Base-by-base conservation (phyloP, 2,329 filamentous ascomycete genomes). In the Mycosphaerella arachidis region DNA sequence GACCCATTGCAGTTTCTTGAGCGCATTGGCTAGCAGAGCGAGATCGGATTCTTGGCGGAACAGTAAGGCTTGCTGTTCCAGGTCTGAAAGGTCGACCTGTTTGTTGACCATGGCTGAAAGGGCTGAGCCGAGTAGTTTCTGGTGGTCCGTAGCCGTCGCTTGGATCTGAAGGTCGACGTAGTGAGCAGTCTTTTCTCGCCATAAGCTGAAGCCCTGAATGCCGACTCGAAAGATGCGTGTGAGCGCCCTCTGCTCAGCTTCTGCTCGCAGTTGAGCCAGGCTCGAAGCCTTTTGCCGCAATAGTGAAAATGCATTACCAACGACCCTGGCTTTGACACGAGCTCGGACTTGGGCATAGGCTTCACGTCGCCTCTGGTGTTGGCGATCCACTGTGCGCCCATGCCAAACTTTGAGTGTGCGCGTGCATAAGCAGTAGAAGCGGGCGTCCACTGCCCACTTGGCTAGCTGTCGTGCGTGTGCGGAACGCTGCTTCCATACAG, bases 1-100 rank as follows among this genome's bases (percentile, higher is more conserved):
- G 7, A 79, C 79, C 72, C 85, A 81, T 56, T 82, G 83, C n/a
- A 86, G 72, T 66, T 79, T 83, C 68, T 82, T 83, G 58, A 86
- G 73, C 27, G 76, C 77, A 13, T 73, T 73, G 10, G 76, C 75
- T 13, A 82, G 79, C 4, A 78, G 72, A 27, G 77, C 72, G 12
- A 81, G 76, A 4, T 79, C 72, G 46, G 78, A 79, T 59, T 81
- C 75, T 29, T 78, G 76, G 54, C 77, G 70, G 37, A 83, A 74
- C 1, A 74, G 70, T 3, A 74, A 60, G 12, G 83, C 83, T 67
- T 79, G 76, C 27, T 77, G 56, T 2, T 76, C 69, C 57, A 76
- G 63, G 0, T 64, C 64, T 7, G 27, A 40, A 6, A 68, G 16
- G 5, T 73, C 67, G 12, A 73, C 57, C 2, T 67, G 58, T 3